Evolutionary conservation across 352 stramenopile species (phyloP).

Genomic region (Phytophthora sansomeana): DNA sequence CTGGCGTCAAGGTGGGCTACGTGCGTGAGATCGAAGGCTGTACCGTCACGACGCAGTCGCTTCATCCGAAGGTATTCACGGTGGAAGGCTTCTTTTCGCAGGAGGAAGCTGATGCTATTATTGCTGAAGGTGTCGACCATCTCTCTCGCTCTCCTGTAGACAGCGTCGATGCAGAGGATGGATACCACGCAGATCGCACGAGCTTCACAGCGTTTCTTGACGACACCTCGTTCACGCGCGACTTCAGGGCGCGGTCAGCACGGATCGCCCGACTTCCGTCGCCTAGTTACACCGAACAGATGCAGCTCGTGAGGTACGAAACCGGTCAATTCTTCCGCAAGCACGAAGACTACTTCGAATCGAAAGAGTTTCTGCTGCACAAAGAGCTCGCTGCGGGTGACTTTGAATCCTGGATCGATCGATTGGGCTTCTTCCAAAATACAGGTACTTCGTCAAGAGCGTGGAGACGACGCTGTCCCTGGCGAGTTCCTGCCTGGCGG

Average conservation of each 20-base stretch:
- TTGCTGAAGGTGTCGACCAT: constrained; percentile 51
- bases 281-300: constrained; percentile 52
- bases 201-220: constrained; percentile 77
- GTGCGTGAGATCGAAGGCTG: constrained; percentile 55
- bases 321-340: constrained; percentile 78
- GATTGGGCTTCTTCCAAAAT: constrained; percentile 54
- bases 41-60: constrained; percentile 68
- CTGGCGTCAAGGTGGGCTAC: constrained; percentile 73
- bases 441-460: constrained; percentile 14
- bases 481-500: constrained; percentile 45
- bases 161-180: constrained; percentile 58
- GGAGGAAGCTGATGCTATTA: constrained; percentile 66
- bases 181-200: constrained; percentile 70
- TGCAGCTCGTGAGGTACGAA: constrained; percentile 80
- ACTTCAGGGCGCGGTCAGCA: constrained; percentile 61
- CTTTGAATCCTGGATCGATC: constrained; percentile 58
- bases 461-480: constrained; percentile 30
- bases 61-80: constrained; percentile 70
- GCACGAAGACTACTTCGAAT: constrained; percentile 83
- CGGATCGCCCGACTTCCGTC: constrained; percentile 60
- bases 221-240: constrained; percentile 68
- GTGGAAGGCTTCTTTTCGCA: constrained; percentile 70
- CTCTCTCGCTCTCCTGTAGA: constrained; percentile 69
- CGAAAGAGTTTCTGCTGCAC: constrained; percentile 65
- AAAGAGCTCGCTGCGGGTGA: constrained; percentile 47